Conservation (phyloP, 1,284 basidiomycete species). For the Phellopilus nigrolimitatus region DNA sequence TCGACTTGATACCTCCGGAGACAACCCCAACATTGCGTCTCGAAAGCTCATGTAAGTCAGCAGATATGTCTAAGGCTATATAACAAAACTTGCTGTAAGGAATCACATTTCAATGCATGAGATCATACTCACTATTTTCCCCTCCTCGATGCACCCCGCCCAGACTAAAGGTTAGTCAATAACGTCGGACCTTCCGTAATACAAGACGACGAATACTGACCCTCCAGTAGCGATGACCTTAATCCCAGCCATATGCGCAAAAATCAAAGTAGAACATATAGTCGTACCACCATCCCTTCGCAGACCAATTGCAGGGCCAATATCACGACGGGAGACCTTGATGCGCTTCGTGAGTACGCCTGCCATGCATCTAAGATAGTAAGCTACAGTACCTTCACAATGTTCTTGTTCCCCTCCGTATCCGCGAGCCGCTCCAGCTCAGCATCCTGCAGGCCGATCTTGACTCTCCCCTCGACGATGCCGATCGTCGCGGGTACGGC, state of each 20-base stretch:
- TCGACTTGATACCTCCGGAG: conserved; percentile 93
- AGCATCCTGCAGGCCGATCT: conserved; percentile 70
- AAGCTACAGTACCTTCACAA: conserved; percentile 23
- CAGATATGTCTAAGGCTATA: conserved; percentile 91
- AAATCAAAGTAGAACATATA: conserved; percentile 82
- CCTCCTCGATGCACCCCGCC: conserved; percentile 95
- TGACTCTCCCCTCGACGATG: conserved; percentile 77
- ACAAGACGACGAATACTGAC: conserved; percentile 37
- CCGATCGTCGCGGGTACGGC: conserved; percentile 91
- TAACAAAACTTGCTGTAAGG: conserved; percentile 13
- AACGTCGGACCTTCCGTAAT: neutral
- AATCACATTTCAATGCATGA: neutral
- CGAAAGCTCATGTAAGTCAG: conserved; percentile 81
- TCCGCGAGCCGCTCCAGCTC: conserved; percentile 76
- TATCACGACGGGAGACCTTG: conserved; percentile 87
- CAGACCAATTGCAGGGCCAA: conserved; percentile 71
- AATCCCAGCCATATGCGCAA: conserved; percentile 80
- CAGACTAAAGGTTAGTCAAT: conserved; percentile 39
- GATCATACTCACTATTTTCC: conserved; percentile 69
- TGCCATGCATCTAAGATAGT: neutral
- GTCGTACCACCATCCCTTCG: conserved; percentile 85
- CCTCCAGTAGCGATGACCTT: conserved; percentile 83
- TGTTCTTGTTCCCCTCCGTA: conserved; percentile 36
- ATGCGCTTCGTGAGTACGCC: conserved; percentile 27
- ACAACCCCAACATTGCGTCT: conserved; percentile 86